A percentile compares a stretch with the other conserved stretches of the same genome.
Conservation (phyloP, 2,329 filamentous ascomycete species). For the Scleromitrula shiraiana region DNA sequence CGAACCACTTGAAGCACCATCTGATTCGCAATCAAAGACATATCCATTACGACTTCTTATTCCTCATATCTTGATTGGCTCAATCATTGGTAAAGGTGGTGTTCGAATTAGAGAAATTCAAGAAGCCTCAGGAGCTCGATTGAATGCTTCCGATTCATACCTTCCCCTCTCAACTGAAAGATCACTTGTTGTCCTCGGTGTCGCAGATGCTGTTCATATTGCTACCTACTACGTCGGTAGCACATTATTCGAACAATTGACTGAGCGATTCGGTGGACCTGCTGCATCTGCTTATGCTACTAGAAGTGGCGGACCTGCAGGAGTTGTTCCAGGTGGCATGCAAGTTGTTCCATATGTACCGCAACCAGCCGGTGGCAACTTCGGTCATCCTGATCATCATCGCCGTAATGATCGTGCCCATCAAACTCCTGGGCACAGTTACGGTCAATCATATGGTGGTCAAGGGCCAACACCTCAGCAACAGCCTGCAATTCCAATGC, state of each 20-base stretch:
- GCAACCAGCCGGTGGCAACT: slow-evolving; percentile 86
- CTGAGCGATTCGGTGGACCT: slow-evolving; percentile 90
- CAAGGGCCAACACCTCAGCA: slow-evolving; percentile 45
- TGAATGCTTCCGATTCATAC: slow-evolving; percentile 94
- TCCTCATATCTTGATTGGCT: slow-evolving; percentile 94
- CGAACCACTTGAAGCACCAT: slow-evolving; percentile 80
- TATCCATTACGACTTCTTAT: slow-evolving; percentile 93
- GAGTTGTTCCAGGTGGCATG: slow-evolving; percentile 93
- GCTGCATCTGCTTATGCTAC: slow-evolving; percentile 97
- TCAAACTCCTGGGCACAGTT: slow-evolving; percentile 67
- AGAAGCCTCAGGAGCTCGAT: slow-evolving; percentile 88
- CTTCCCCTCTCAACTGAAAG: slow-evolving; percentile 92
- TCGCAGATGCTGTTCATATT: slow-evolving; percentile 97
- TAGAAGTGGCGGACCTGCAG: slow-evolving; percentile 84
- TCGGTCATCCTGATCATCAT: slow-evolving; percentile 81
- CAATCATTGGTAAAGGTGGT: slow-evolving; percentile 96
- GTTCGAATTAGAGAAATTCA: slow-evolving; percentile 97
- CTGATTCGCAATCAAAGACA: slow-evolving; percentile 89
- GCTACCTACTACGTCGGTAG: slow-evolving; percentile 98
- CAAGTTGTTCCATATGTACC: slow-evolving; percentile 98
- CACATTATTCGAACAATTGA: slow-evolving; percentile 95
- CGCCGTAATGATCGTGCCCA: slow-evolving; percentile 70
- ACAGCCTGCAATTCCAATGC: slow-evolving; percentile 57
- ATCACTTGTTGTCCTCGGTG: slow-evolving; percentile 95
- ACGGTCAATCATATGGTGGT: slow-evolving; percentile 54